Percentiles rank a stretch among this genome's conserved stretches.
These are phyloP conservation scores for Silene latifolia DNA, from an alignment of 148 eudicot genomes.

Conservation along the genomic window DNA sequence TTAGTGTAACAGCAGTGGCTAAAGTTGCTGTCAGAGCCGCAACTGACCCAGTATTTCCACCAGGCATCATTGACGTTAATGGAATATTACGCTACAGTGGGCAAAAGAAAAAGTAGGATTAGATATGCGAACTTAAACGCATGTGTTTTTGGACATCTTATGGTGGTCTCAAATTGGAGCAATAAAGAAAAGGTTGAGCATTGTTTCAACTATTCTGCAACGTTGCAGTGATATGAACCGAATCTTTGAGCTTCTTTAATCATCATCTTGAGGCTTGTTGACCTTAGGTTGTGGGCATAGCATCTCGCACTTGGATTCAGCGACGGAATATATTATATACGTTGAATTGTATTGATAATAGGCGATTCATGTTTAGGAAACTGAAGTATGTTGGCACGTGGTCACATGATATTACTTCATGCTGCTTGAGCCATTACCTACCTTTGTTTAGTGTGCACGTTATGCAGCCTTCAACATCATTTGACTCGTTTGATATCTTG, in stretches of 20 bases:
- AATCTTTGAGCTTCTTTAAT: background rate
- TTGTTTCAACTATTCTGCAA: background rate
- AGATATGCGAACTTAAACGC: constrained; percentile 1
- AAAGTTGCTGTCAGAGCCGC: constrained; percentile 80
- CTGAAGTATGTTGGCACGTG: too few species aligned
- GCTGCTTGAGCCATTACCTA: too few species aligned
- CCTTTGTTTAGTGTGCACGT: too few species aligned
- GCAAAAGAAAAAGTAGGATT: constrained; percentile 35
- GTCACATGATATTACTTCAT: too few species aligned
- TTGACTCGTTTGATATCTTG: too few species aligned
- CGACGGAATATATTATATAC: too few species aligned
- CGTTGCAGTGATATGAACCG: background rate
- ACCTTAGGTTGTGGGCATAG: too few species aligned
- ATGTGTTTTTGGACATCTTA: background rate
- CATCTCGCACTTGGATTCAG: too few species aligned
- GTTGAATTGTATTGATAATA: too few species aligned
- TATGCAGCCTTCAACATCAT: too few species aligned
- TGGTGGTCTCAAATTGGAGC: background rate
- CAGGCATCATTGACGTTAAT: constrained; percentile 68
- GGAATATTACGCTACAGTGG: constrained; percentile 64
- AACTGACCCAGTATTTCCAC: constrained; percentile 79
- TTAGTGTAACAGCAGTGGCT: constrained; percentile 67
- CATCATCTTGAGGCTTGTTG: too few species aligned
- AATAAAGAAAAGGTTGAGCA: constrained; percentile 4
- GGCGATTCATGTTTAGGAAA: too few species aligned